Conservation (phyloP, 345 rosid genomes). For the Eucalyptus decipiens region DNA sequence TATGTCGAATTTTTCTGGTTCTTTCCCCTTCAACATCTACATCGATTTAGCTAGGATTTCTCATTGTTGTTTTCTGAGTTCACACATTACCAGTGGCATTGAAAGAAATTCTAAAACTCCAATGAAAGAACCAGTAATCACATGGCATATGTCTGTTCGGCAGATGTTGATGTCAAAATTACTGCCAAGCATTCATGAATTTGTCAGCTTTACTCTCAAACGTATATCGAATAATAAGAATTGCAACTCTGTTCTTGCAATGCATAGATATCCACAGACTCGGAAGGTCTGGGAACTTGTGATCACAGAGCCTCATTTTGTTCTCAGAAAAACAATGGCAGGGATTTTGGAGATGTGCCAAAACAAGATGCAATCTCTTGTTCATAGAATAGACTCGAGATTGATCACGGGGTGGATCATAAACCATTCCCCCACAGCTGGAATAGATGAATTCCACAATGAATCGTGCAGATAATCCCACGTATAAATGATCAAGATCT, state of each 20-base stretch:
- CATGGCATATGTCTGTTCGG: not conserved
- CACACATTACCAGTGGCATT: not conserved
- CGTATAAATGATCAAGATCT: not conserved
- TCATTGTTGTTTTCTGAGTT: not conserved
- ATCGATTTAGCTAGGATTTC: not conserved
- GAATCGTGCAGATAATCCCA: not conserved
- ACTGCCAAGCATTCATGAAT: not conserved
- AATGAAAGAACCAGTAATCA: not conserved
- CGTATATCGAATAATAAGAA: not conserved
- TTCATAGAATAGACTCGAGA: not conserved
- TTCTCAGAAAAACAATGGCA: not conserved
- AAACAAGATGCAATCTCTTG: not conserved
- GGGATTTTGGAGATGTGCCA: not conserved
- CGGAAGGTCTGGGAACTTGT: not conserved
- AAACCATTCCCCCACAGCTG: not conserved
- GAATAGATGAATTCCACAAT: not conserved
- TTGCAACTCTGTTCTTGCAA: not conserved
- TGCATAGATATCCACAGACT: not conserved
- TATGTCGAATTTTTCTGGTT: not conserved
- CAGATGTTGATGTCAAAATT: not conserved
- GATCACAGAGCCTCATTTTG: not conserved
- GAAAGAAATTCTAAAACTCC: not conserved
- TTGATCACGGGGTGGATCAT: not conserved
- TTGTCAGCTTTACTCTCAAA: not conserved
- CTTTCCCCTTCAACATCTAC: not conserved